Percentiles rank a stretch among this genome's conserved stretches.
Evolutionary conservation across 495 filamentous ascomycete species (phyloP).

Genomic region (Lasiosphaeria ovina): DNA sequence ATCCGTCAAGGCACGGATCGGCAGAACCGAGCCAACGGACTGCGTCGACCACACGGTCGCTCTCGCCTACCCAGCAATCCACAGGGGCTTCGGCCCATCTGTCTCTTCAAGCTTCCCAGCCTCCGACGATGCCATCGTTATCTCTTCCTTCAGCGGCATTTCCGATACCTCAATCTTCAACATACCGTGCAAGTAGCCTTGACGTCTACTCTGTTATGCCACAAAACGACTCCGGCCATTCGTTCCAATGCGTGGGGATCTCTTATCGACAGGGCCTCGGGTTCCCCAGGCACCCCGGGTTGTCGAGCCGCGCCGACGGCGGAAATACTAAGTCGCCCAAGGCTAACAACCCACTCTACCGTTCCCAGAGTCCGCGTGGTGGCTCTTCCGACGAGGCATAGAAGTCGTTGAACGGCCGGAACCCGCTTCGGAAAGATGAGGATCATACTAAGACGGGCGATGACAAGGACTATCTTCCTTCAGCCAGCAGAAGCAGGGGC

Average conservation of each 20-base stretch:
- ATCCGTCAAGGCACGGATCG: too few relatives aligned
- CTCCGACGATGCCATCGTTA: background rate
- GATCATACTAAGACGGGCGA: background rate
- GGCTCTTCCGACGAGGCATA: conserved; percentile 3
- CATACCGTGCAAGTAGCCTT: background rate
- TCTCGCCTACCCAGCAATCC: too few relatives aligned
- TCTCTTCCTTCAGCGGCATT: background rate
- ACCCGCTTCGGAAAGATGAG: background rate
- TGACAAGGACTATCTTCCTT: conserved; percentile 2
- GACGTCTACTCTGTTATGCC: background rate
- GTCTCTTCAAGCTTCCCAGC: background rate
- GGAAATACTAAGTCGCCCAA: background rate
- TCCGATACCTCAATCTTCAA: background rate
- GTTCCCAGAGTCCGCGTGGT: background rate
- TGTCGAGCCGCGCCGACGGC: background rate
- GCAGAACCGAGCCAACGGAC: too few relatives aligned
- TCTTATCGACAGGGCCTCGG: conserved; percentile 6
- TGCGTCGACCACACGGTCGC: too few relatives aligned
- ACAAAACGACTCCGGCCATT: background rate
- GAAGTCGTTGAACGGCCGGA: background rate
- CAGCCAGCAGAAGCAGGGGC: background rate
- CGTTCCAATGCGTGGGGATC: background rate
- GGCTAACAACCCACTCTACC: conserved; percentile 3
- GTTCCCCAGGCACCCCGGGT: background rate
- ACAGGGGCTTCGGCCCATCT: background rate